Evolutionary conservation across 768 basidiomycete species (phyloP), one percentile per base, ranked within the genome.

Genomic region (Coprinopsis sp.): DNA sequence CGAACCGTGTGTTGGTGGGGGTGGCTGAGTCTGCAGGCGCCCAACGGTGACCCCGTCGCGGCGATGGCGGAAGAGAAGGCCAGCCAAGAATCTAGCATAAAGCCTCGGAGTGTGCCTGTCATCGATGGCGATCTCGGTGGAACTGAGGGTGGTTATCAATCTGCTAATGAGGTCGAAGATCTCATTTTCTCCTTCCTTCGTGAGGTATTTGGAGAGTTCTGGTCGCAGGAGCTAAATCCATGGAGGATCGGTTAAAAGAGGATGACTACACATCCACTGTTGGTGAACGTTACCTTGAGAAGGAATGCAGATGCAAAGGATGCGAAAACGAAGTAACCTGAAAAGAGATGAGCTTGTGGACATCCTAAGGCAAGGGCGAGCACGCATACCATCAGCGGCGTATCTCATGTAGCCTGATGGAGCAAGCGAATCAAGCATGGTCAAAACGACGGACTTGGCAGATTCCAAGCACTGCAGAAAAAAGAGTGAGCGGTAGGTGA

Each of bases 231-330:
- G 71, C 83, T 87, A 47, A 27, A n/a, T n/a, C n/a, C n/a, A n/a
- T n/a, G n/a, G n/a, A n/a, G n/a, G n/a, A n/a, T n/a, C n/a, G n/a
- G n/a, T n/a, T n/a, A n/a, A n/a, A n/a, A n/a, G n/a, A n/a, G n/a
- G n/a, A n/a, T n/a, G n/a, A n/a, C n/a, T n/a, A n/a, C n/a, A n/a
- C n/a, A n/a, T n/a, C n/a, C n/a, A 14, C 27, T 19, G 10, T 21
- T 31, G 7, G 10, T 37, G 21, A 23, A 6, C 60, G 67, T 8
- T 40, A 85, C 85, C 75, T 89, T 90, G 52, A 90, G 76, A 44
- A 91, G 67, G 67, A 90, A 91, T 1, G 87, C 88, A 21, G 84
- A 87, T 1, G 88, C 87, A 58, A 91, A 91, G 1, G 85, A 78
- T 2, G 82, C 77, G 56, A 89, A 90, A 25, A 90, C 73, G 51